Percentiles rank a stretch among this genome's conserved stretches.
These are phyloP conservation scores for Leishmania aethiopica DNA, from an alignment of 208 protist genomes.

Conservation along the genomic window DNA sequence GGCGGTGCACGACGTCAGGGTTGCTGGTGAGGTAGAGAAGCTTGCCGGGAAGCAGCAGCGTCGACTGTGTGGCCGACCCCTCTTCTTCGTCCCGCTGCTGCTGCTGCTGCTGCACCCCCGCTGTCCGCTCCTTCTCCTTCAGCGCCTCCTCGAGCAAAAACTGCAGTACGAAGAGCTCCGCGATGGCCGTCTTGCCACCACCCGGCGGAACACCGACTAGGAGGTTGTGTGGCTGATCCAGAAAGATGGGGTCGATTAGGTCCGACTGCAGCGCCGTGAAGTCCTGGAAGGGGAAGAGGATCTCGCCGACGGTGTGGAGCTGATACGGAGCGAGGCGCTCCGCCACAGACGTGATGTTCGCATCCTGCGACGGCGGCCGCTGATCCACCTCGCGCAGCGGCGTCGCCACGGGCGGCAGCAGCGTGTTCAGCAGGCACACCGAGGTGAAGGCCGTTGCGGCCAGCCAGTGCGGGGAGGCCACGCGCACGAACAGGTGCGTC, in stretches of 20 bases:
- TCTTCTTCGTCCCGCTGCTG: not conserved
- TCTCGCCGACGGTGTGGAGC: conserved; percentile 74
- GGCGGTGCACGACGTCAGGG: conserved; percentile 68
- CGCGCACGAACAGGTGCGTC: conserved; percentile 95
- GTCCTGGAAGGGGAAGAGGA: conserved; percentile 91
- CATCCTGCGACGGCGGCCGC: conserved; percentile 64
- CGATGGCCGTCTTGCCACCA: conserved; percentile 94
- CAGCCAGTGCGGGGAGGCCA: conserved; percentile 93
- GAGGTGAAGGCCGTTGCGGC: conserved; percentile 62
- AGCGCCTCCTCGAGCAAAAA: conserved; percentile 73
- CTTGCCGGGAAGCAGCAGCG: conserved; percentile 34
- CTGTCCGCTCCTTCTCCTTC: conserved; percentile 27
- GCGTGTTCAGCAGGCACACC: conserved; percentile 96
- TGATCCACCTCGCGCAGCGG: conserved; percentile 71
- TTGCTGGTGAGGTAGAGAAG: conserved; percentile 84
- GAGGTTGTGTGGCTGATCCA: conserved; percentile 94
- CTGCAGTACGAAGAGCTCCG: conserved; percentile 85
- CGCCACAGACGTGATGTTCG: conserved; percentile 69
- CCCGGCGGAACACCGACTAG: conserved; percentile 96
- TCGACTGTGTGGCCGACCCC: not conserved
- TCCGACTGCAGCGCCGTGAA: conserved; percentile 97
- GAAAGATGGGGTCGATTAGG: conserved; percentile 92
- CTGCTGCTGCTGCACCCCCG: not conserved
- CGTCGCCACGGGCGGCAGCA: conserved; percentile 79
- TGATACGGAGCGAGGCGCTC: conserved; percentile 73